Base-by-base conservation (phyloP, 1,139 yeast genomes). In the Kodamaea suecica region DNA sequence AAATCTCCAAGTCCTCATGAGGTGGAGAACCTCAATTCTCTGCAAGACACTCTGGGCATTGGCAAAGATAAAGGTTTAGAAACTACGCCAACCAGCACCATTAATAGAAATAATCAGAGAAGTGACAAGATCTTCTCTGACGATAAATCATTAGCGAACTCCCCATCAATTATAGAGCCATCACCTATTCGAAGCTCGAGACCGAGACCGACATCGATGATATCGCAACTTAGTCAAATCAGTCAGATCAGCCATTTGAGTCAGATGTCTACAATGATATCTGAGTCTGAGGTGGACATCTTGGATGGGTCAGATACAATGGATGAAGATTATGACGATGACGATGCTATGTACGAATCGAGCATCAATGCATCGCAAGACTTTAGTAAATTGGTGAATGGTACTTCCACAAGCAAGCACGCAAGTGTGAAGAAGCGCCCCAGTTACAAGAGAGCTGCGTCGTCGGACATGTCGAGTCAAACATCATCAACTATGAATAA, bases 171-270 rank as follows among this genome's bases (percentile, higher is more conserved):
- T 21, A 32, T 33, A 34, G 28, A 32, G 23, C 20, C 35, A 2
- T 23, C 38, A 30, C 23, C 17, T n/a, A 24, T 31, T 5, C 31
- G 48, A 31, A 37, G 39, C 17, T 27, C 34, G 28, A 57, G 70
- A 35, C 62, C 70, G 4, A 61, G 92, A 35, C 88, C 90, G 2
- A 66, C 78, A 4, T 81, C 90, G 0, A 74, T 80, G 59, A 60
- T 81, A 2, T 81, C 90, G 0, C 85, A 79, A 47, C 14, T 25
- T 8, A 19, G 21, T 19, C 21, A 19, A 63, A 73, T 23, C n/a
- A 77, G 84, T 37, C 75, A 75, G 44, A 48, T 70, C 16, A 73
- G 80, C 40, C 76, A 71, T 34, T 49, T 73, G 27, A 78, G 84
- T 34, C 84, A 79, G 45, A 65, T 74, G 44, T 74, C 80, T 2